Percentiles rank a stretch among this genome's conserved stretches.
Evolutionary conservation across 176 grass and related monocot genomes (phyloP).

Genomic region (Triticum monococcum): DNA sequence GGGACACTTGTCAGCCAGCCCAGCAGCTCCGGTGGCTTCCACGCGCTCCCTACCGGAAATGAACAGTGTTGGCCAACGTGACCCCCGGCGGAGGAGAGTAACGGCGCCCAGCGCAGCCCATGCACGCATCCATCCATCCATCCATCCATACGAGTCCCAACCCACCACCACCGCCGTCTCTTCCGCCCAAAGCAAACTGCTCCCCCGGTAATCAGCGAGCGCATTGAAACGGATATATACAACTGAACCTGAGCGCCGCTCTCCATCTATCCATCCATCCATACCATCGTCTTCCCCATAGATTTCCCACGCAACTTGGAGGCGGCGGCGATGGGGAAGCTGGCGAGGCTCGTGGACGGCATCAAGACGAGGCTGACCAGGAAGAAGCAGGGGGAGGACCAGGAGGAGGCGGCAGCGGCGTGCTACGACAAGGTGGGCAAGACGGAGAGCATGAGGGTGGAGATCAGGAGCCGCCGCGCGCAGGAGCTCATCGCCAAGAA

Average conservation of each 20-base stretch:
- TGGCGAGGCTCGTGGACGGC: conserved; percentile 61
- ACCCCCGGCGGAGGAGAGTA: not conserved
- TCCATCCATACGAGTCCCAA: not conserved
- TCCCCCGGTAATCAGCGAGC: not conserved
- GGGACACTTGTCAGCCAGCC: no score
- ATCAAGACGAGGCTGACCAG: conserved; percentile 68
- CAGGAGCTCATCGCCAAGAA: conserved; percentile 82
- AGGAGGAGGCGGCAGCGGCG: not conserved
- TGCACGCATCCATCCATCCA: not conserved
- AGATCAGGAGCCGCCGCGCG: conserved; percentile 72
- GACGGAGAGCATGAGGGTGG: conserved; percentile 87
- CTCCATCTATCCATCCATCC: no score
- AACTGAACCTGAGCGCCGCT: not conserved
- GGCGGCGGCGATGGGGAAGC: conserved; percentile 47
- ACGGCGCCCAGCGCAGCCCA: not conserved
- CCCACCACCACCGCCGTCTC: not conserved
- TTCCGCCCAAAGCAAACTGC: conserved; percentile 6
- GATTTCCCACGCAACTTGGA: not conserved
- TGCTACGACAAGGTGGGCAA: conserved; percentile 71
- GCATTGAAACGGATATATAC: conserved; percentile 6
- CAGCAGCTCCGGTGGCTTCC: no score
- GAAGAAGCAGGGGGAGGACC: conserved; percentile 23
- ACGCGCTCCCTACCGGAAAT: not conserved
- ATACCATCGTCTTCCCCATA: not conserved
- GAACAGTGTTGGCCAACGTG: not conserved